Evolutionary conservation across 108 stramenopile species (phyloP).

Genomic region (Cyclotella choctawhatcheeana): DNA sequence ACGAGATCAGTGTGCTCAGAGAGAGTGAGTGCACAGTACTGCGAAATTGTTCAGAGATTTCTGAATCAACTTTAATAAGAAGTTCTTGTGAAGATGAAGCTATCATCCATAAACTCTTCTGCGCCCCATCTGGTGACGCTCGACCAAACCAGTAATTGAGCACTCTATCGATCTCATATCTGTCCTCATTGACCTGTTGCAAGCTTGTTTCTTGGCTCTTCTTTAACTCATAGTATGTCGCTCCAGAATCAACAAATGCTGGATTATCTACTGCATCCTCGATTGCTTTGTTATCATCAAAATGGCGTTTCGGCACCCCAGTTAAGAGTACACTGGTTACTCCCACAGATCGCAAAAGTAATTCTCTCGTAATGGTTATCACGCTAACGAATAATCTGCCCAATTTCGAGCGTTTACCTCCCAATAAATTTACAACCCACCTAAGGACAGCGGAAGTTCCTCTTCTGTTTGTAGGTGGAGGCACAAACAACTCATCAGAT

Average conservation of each 20-base stretch:
- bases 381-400: constrained; percentile 21
- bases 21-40: constrained; percentile 35
- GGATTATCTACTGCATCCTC: background rate
- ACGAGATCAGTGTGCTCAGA: too few relatives aligned
- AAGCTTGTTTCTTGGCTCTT: constrained; percentile 9
- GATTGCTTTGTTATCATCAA: background rate
- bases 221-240: background rate
- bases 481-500: background rate
- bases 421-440: constrained; percentile 30
- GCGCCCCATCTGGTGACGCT: constrained; percentile 66
- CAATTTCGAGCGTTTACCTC: constrained; percentile 28
- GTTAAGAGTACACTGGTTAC: constrained; percentile 34
- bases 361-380: constrained; percentile 24
- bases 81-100: constrained; percentile 63
- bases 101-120: constrained; percentile 91
- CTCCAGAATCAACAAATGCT: background rate
- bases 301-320: constrained; percentile 20
- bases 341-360: constrained; percentile 33
- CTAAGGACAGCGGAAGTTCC: constrained; percentile 16
- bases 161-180: constrained; percentile 57
- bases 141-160: constrained; percentile 84
- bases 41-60: constrained; percentile 69
- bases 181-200: constrained; percentile 21
- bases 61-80: constrained; percentile 59
- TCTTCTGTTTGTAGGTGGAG: background rate